These are phyloP conservation scores for Boletus rubroflammeus DNA, from an alignment of 768 basidiomycete genomes.

Conservation along the genomic window DNA sequence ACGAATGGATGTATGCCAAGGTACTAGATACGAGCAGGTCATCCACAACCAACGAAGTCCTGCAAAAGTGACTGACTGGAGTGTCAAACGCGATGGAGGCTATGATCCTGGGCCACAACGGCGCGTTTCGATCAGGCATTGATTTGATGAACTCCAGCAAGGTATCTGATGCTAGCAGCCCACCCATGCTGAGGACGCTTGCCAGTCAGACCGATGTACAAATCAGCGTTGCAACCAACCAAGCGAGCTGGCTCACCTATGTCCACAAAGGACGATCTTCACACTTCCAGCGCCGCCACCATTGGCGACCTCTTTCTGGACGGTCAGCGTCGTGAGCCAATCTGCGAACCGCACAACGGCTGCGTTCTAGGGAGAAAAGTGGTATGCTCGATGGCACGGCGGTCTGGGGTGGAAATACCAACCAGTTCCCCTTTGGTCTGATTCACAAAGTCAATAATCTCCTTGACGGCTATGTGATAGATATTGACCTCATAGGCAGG, in stretches of 20 bases:
- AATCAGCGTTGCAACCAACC: background rate
- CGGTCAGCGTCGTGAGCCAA: slow-evolving; percentile 86
- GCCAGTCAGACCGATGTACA: background rate
- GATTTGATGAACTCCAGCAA: slow-evolving; percentile 67
- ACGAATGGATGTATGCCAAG: slow-evolving; percentile 82
- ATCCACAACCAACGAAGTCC: background rate
- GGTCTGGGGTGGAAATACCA: slow-evolving; percentile 26
- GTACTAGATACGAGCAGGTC: slow-evolving; percentile 48
- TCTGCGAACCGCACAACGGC: slow-evolving; percentile 86
- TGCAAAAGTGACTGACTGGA: slow-evolving; percentile 51
- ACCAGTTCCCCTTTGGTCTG: slow-evolving; percentile 92
- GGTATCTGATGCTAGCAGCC: slow-evolving; percentile 82
- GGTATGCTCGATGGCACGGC: background rate
- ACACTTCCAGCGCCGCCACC: slow-evolving; percentile 72
- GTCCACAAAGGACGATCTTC: slow-evolving; percentile 84
- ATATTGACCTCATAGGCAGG: slow-evolving; percentile 77
- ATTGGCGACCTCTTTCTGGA: slow-evolving; percentile 76
- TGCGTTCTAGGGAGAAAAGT: slow-evolving; percentile 48
- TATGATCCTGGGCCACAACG: slow-evolving; percentile 86
- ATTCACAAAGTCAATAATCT: slow-evolving; percentile 12
- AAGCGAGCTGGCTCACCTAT: slow-evolving; percentile 51
- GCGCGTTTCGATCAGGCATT: slow-evolving; percentile 58
- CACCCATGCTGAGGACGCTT: slow-evolving; percentile 75
- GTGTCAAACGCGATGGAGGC: slow-evolving; percentile 88
- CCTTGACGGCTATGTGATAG: slow-evolving; percentile 1